A percentile compares a stretch with the other conserved stretches of the same genome.
Evolutionary conservation across 2,329 filamentous ascomycete genomes (phyloP).

Genomic region (Epichloe baconii): DNA sequence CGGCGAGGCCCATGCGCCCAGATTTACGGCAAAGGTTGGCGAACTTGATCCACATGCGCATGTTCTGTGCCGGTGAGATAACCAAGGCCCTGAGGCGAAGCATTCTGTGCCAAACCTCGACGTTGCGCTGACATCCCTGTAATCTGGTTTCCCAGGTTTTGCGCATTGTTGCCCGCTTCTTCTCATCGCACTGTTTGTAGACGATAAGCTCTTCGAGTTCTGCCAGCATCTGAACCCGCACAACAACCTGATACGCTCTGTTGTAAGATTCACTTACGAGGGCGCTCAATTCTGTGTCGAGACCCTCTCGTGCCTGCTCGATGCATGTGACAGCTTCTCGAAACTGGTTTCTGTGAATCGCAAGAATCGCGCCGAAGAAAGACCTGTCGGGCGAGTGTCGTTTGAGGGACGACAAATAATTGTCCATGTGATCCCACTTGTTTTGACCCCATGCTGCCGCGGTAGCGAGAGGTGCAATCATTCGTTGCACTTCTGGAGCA

Average conservation of each 20-base stretch:
- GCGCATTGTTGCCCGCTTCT: conserved; percentile 83
- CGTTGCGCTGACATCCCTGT: conserved; percentile 89
- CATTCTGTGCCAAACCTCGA: conserved; percentile 98
- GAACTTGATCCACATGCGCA: conserved; percentile 99
- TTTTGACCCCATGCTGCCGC: conserved; percentile 92
- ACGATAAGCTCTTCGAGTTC: conserved; percentile 96
- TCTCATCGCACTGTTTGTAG: conserved; percentile 88
- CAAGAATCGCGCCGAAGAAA: conserved; percentile 93
- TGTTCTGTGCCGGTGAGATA: conserved; percentile 81
- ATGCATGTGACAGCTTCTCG: conserved; percentile 81
- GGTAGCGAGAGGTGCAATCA: conserved; percentile 86
- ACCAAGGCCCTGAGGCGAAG: conserved; percentile 87
- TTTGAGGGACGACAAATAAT: conserved; percentile 91
- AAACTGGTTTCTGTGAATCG: conserved; percentile 92
- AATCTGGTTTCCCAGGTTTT: conserved; percentile 92
- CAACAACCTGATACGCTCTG: conserved; percentile 92
- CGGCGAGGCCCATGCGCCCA: conserved; percentile 81
- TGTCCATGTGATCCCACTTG: conserved; percentile 98
- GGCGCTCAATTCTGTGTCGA: conserved; percentile 91
- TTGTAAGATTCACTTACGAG: conserved; percentile 98
- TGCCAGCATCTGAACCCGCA: conserved; percentile 96
- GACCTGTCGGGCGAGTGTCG: conserved; percentile 83
- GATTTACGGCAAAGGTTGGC: conserved; percentile 97
- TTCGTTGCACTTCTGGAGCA: conserved; percentile 70
- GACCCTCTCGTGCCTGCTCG: conserved; percentile 77